Percentiles rank a stretch among this genome's conserved stretches.
phyloP scores from a whole-genome alignment of 2,329 filamentous ascomycete species.

The Fusarium lateritium region DNA sequence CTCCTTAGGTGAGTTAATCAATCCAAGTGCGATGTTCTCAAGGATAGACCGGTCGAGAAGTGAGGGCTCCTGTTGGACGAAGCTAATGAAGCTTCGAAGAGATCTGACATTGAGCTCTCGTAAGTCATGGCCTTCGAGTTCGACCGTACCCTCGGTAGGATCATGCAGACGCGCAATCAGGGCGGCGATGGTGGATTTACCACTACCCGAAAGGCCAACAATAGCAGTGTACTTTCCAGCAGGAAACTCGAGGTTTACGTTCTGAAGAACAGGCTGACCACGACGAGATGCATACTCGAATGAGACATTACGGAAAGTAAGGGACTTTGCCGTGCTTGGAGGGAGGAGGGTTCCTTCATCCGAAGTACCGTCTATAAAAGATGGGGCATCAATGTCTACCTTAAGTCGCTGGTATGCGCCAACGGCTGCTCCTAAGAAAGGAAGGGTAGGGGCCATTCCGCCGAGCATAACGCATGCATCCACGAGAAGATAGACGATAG shows the following conservation, averaged over 20 bases:
- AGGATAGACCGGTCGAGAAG: slow-evolving; percentile 62
- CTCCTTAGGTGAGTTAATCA: slow-evolving; percentile 53
- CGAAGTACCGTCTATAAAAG: slow-evolving; percentile 61
- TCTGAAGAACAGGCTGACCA: slow-evolving; percentile 58
- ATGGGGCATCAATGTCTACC: slow-evolving; percentile 68
- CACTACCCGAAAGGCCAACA: slow-evolving; percentile 70
- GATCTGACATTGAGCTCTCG: slow-evolving; percentile 62
- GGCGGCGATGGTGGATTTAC: slow-evolving; percentile 69
- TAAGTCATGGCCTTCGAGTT: slow-evolving; percentile 63
- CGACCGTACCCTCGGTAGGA: slow-evolving; percentile 62
- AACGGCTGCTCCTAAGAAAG: slow-evolving; percentile 71
- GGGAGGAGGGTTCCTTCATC: slow-evolving; percentile 58
- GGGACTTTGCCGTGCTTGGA: slow-evolving; percentile 55
- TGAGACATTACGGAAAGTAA: slow-evolving; percentile 57
- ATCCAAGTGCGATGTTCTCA: slow-evolving; percentile 65
- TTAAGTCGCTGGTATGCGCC: slow-evolving; percentile 70
- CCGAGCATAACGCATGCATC: slow-evolving; percentile 75
- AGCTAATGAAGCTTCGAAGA: slow-evolving; percentile 58
- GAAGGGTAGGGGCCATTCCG: slow-evolving; percentile 73
- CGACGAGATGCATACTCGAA: slow-evolving; percentile 62
- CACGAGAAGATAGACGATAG: slow-evolving; percentile 68
- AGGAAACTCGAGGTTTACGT: slow-evolving; percentile 62
- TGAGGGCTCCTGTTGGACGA: slow-evolving; percentile 62
- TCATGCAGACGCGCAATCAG: slow-evolving; percentile 71
- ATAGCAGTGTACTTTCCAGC: slow-evolving; percentile 66